Evolutionary conservation across 2,329 filamentous ascomycete species (phyloP).

Genomic region (Hirsutella rhossiliensis): DNA sequence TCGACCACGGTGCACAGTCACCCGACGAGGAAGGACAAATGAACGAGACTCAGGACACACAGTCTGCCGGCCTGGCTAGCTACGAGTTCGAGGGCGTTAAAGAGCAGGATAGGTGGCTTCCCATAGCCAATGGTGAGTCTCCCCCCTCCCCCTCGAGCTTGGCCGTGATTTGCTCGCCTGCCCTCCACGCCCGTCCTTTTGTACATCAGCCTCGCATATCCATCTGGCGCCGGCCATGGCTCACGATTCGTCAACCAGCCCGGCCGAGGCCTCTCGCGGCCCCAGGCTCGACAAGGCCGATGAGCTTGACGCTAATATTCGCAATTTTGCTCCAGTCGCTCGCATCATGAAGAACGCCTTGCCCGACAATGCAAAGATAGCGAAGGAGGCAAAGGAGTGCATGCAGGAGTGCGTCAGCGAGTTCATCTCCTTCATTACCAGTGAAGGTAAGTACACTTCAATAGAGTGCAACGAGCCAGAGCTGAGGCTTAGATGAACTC

Average conservation of each 20-base stretch:
- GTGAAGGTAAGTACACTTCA: slow-evolving; percentile 61
- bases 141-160: slow-evolving; percentile 1
- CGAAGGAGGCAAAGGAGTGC: slow-evolving; percentile 97
- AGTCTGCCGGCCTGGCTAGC: slow-evolving; percentile 55
- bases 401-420: slow-evolving; percentile 99
- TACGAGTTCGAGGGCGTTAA: slow-evolving; percentile 93
- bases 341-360: slow-evolving; percentile 98
- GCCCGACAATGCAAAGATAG: slow-evolving; percentile 97
- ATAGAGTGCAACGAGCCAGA: too few relatives aligned
- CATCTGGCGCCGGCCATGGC: slow-evolving; percentile 39
- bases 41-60: slow-evolving; percentile 74
- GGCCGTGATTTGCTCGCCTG: slow-evolving; percentile 34
- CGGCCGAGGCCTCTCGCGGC: slow-evolving; percentile 34
- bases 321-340: slow-evolving; percentile 89
- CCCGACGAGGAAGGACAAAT: slow-evolving; percentile 90
- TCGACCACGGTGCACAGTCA: slow-evolving; percentile 87
- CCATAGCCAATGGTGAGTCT: slow-evolving; percentile 98
- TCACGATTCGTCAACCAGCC: slow-evolving; percentile 41
- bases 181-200: slow-evolving; percentile 9
- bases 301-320: slow-evolving; percentile 79
- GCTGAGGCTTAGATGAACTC: too few relatives aligned
- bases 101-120: slow-evolving; percentile 98
- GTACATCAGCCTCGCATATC: slow-evolving; percentile 17
- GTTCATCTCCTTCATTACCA: slow-evolving; percentile 99
- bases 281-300: slow-evolving; percentile 37